Conservation (phyloP, 176 grass and related monocot species). For the Musa schizocarpa region DNA sequence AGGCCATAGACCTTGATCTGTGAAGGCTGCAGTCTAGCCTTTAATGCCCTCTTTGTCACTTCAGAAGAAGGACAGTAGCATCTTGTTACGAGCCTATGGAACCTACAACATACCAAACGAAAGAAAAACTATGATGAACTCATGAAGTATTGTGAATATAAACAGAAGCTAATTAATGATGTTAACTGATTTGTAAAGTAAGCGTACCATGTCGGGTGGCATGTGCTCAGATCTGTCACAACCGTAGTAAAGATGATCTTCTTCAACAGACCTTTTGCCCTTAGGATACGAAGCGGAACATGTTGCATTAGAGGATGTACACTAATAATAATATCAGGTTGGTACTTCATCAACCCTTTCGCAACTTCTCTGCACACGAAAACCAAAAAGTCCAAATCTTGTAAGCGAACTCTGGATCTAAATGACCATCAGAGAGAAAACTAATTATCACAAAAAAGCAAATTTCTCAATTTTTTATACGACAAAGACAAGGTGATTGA, state of each 20-base stretch:
- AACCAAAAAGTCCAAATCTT: background rate
- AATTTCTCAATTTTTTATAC: background rate
- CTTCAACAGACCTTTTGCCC: slow-evolving; percentile 74
- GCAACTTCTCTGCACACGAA: slow-evolving; percentile 62
- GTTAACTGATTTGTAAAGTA: slow-evolving; percentile 2
- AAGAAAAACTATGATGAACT: background rate
- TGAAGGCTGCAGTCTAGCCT: slow-evolving; percentile 73
- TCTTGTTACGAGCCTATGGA: slow-evolving; percentile 99
- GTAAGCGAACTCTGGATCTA: background rate
- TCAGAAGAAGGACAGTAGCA: slow-evolving; percentile 95
- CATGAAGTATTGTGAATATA: background rate
- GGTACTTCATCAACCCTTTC: slow-evolving; percentile 96
- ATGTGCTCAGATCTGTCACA: slow-evolving; percentile 94
- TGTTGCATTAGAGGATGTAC: slow-evolving; percentile 99
- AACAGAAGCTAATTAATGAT: background rate
- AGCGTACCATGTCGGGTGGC: slow-evolving; percentile 95
- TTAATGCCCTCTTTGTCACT: slow-evolving; percentile 84
- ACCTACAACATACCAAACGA: slow-evolving; percentile 52
- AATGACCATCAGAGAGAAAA: background rate
- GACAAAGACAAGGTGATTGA: slow-evolving; percentile 4
- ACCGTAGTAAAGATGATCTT: slow-evolving; percentile 98
- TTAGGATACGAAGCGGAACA: slow-evolving; percentile 80
- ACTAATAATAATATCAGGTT: slow-evolving; percentile 98
- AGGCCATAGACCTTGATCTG: slow-evolving; percentile 99
- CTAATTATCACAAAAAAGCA: too few species aligned